Conservation (phyloP, 2,329 filamentous ascomycete genomes). For the Didymella lethalis region DNA sequence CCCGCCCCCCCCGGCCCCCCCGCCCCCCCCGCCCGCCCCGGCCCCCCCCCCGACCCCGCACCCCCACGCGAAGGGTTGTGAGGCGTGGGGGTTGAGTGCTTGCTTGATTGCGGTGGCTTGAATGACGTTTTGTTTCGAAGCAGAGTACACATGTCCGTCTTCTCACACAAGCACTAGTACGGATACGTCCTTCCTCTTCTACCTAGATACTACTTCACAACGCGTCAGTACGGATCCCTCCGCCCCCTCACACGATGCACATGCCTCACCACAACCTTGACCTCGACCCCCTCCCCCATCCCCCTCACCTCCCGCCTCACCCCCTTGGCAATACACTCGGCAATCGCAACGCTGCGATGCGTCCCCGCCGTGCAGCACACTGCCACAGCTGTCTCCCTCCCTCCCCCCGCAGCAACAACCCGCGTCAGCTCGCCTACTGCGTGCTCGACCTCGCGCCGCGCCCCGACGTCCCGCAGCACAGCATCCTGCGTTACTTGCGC, state of each 20-base stretch:
- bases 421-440: conserved; percentile 26
- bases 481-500: conserved; percentile 30
- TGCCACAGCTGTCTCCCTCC: conserved; percentile 27
- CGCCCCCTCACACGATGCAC: conserved; percentile 37
- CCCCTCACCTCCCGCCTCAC: conserved; percentile 27
- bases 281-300: conserved; percentile 19
- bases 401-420: conserved; percentile 5
- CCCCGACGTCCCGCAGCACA: conserved; percentile 30
- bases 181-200: no score
- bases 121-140: no score
- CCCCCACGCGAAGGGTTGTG: no score
- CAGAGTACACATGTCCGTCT: no score
- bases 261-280: conserved; percentile 39
- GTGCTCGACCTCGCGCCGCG: conserved; percentile 21
- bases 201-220: no score
- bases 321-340: conserved; percentile 37
- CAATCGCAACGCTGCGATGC: conserved; percentile 44
- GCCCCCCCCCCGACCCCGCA: no score
- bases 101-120: no score
- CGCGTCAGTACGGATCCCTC: conserved; percentile 28
- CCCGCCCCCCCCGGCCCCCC: no score
- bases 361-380: conserved; percentile 41
- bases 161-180: no score
- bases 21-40: no score
- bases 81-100: no score